Evolutionary conservation across 306 rosid species (phyloP), one percentile per base, ranked within the genome.

Genomic region (Cucurbita ficifolia): DNA sequence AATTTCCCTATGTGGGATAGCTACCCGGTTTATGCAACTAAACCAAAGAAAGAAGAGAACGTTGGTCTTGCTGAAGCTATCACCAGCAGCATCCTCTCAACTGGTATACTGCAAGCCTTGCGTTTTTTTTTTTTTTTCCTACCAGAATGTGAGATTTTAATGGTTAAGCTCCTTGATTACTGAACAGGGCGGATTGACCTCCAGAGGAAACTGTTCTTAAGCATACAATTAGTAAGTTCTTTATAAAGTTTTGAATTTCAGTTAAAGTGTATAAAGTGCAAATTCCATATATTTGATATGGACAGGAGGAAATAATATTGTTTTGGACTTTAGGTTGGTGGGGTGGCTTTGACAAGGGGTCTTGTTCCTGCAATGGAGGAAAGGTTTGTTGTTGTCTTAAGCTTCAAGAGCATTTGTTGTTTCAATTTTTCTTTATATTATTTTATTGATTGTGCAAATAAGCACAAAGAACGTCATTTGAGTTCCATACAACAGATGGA

Each of bases 11-110:
- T 87, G 95, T 90, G 97, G 98, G 98, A 94, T 38, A 83, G 73
- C 85, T 94, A 90, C 87, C 97, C 96, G 10, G 81, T 80, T 74
- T 84, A 81, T 78, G 52, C 94, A 60, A 58, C 87, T 60, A 94
- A 87, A 82, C 97, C 94, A 62, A 90, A 86, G 84, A 90, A 87
- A 74, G 98, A 89, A 89, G 97, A 94, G 87, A 90, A 84, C 64
- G 82, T 86, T 24, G 98, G 98, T 79, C 92, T 94, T 76, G 97
- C 96, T 43, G 92, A 94, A 81, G 98, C 97, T 77, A 89, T 94
- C 78, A 86, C 95, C 0, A 81, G 87, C 79, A 87, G 96, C 86
- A 90, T 94, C 83, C 97, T 94, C 76, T 90, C 90, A 68, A 83
- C 98, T 9, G 98, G 97, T 90, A 74, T 56, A 57, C 60, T 43